Conservation (phyloP, 257 asterid species). For the Knoxia roxburghii region DNA sequence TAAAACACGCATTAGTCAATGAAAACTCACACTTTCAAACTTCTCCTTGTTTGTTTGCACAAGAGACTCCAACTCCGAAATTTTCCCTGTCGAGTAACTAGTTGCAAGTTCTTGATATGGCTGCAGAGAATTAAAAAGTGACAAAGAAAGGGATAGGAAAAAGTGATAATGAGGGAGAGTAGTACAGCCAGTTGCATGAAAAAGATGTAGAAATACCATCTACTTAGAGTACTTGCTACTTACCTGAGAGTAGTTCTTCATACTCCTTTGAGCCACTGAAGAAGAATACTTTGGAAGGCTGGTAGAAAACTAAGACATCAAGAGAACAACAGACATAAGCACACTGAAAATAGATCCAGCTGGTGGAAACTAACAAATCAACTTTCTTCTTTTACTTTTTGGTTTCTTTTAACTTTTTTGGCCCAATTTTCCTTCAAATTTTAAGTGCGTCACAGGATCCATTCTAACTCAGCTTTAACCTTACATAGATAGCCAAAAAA, state of each 20-base stretch:
- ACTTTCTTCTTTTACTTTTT: too few relatives aligned
- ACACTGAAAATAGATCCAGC: background rate
- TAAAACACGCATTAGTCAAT: slow-evolving; percentile 3
- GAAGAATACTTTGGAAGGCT: slow-evolving; percentile 82
- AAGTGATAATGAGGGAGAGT: too few relatives aligned
- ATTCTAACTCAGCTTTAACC: background rate
- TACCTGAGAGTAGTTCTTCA: slow-evolving; percentile 80
- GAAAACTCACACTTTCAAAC: slow-evolving; percentile 68
- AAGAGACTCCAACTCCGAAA: slow-evolving; percentile 60
- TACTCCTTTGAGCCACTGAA: slow-evolving; percentile 85
- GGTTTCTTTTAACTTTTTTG: background rate
- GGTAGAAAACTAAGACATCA: slow-evolving; percentile 63
- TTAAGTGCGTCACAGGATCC: background rate
- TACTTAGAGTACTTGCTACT: background rate
- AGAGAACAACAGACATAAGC: background rate
- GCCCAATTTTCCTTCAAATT: background rate
- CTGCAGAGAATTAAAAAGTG: slow-evolving; percentile 35
- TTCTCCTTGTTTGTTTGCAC: slow-evolving; percentile 63
- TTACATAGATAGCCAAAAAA: background rate
- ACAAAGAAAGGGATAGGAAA: background rate
- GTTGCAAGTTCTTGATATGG: slow-evolving; percentile 75
- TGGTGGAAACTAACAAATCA: too few relatives aligned
- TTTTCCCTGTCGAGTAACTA: slow-evolving; percentile 64
- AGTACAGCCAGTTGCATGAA: too few relatives aligned
- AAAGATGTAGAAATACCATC: background rate